Evolutionary conservation across 805 yeast species (phyloP).

Genomic region (Suhomyces sp.): DNA sequence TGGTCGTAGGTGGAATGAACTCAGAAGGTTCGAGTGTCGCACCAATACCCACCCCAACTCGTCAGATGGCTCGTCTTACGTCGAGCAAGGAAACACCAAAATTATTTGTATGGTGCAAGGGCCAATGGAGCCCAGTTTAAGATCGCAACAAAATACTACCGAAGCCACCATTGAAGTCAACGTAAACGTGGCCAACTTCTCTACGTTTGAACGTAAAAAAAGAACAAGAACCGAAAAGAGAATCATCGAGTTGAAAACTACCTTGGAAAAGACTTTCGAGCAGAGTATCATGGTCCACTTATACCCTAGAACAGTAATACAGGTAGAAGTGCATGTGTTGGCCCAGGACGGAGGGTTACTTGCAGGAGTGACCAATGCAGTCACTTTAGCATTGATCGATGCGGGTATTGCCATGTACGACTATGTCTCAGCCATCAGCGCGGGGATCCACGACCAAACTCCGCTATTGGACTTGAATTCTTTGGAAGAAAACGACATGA

Average conservation of each 20-base stretch:
- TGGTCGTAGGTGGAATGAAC: constrained; percentile 94
- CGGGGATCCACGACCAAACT: constrained; percentile 72
- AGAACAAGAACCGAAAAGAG: constrained; percentile 67
- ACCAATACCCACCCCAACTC: constrained; percentile 86
- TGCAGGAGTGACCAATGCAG: constrained; percentile 77
- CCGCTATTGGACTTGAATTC: constrained; percentile 81
- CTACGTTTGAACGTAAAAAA: constrained; percentile 72
- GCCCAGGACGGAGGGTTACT: constrained; percentile 89
- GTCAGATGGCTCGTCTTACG: constrained; percentile 88
- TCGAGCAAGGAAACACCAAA: constrained; percentile 90
- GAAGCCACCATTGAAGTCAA: constrained; percentile 61
- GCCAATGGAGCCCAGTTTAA: constrained; percentile 75
- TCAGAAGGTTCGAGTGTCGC: constrained; percentile 74
- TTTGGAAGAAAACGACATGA: constrained; percentile 80
- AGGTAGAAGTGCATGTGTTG: constrained; percentile 69
- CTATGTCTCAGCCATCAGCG: constrained; percentile 74
- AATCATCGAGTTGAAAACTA: constrained; percentile 62
- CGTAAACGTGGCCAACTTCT: constrained; percentile 75
- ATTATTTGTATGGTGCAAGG: constrained; percentile 84
- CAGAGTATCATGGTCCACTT: constrained; percentile 71
- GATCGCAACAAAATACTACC: constrained; percentile 49
- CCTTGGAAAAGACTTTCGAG: constrained; percentile 66
- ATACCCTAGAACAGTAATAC: constrained; percentile 82
- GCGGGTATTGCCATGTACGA: constrained; percentile 96
- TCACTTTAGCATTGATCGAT: constrained; percentile 85